phyloP scores from a whole-genome alignment of 352 stramenopile genomes.

The Globisporangium nunn region DNA sequence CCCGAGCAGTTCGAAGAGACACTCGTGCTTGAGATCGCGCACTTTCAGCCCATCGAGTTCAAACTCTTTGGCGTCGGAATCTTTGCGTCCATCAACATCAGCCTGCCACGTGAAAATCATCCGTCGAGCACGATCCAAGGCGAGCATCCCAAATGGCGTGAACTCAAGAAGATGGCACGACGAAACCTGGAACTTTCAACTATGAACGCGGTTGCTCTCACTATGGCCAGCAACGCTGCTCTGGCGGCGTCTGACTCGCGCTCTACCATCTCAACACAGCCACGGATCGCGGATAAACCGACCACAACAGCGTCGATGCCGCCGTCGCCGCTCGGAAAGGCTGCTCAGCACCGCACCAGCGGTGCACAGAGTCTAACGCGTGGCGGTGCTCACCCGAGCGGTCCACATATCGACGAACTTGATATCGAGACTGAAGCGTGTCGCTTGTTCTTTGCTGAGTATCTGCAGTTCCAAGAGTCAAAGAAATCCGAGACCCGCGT shows the following conservation, averaged over 20 bases:
- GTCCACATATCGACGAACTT: slow-evolving; percentile 42
- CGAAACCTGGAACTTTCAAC: slow-evolving; percentile 30
- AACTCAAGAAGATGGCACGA: slow-evolving; percentile 55
- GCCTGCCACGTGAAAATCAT: slow-evolving; percentile 80
- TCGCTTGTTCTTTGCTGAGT: slow-evolving; percentile 83
- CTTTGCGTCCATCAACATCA: slow-evolving; percentile 86
- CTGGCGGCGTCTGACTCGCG: slow-evolving; percentile 38
- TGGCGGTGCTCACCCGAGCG: slow-evolving; percentile 8
- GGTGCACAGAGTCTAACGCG: slow-evolving; percentile 18
- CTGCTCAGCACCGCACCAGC: slow-evolving; percentile 13
- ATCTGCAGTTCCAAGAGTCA: slow-evolving; percentile 53
- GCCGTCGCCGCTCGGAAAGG: slow-evolving; percentile 12
- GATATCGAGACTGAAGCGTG: slow-evolving; percentile 81
- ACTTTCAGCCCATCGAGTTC: slow-evolving; percentile 92
- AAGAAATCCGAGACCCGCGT: slow-evolving; percentile 18
- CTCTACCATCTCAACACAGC: slow-evolving; percentile 36
- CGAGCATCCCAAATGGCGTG: slow-evolving; percentile 62
- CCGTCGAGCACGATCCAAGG: slow-evolving; percentile 40
- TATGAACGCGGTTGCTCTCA: slow-evolving; percentile 17
- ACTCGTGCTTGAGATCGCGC: slow-evolving; percentile 89
- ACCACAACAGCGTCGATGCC: slow-evolving; percentile 25
- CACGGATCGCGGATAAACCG: slow-evolving; percentile 23
- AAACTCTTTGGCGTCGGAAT: slow-evolving; percentile 86
- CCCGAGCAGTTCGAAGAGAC: slow-evolving; percentile 84
- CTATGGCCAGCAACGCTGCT: slow-evolving; percentile 8